Percentiles rank a stretch among this genome's conserved stretches.
Conservation (phyloP, 2,329 filamentous ascomycete genomes). For the Penicillium sp. region DNA sequence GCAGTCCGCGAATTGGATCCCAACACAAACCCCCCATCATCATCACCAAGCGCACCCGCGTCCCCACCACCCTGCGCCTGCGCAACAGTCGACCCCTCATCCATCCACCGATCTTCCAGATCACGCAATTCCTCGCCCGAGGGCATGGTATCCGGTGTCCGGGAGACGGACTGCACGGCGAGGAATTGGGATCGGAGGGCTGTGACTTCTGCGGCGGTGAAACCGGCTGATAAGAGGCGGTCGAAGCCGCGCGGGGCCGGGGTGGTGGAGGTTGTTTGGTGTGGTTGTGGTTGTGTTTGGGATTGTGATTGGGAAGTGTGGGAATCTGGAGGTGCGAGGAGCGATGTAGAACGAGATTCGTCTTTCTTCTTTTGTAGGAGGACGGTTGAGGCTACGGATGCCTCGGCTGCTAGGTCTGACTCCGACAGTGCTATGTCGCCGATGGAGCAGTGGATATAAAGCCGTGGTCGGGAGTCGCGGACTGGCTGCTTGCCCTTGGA, state of each 20-base stretch:
- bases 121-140: slow-evolving; percentile 74
- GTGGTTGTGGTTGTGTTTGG: slow-evolving; percentile 18
- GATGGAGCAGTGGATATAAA: slow-evolving; percentile 94
- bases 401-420: slow-evolving; percentile 73
- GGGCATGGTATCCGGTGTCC: slow-evolving; percentile 89
- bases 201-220: slow-evolving; percentile 81
- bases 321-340: slow-evolving; percentile 3
- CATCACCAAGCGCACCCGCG: slow-evolving; percentile 42
- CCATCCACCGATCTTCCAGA: slow-evolving; percentile 91
- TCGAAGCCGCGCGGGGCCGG: slow-evolving; percentile 82
- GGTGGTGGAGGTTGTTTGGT: slow-evolving; percentile 52
- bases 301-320: slow-evolving; percentile 16
- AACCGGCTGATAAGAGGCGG: slow-evolving; percentile 78
- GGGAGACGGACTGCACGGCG: slow-evolving; percentile 78
- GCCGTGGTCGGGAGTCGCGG: slow-evolving; percentile 58
- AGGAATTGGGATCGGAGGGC: slow-evolving; percentile 87
- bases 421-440: slow-evolving; percentile 73
- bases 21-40: slow-evolving; percentile 48
- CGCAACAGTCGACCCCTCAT: slow-evolving; percentile 59
- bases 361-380: slow-evolving; percentile 29
- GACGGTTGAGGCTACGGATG: slow-evolving; percentile 43
- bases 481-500: slow-evolving; percentile 72
- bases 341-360: slow-evolving; percentile 7
- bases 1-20: slow-evolving; percentile 57
- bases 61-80: slow-evolving; percentile 51